These are phyloP conservation scores for Aspergillus melleus DNA, from an alignment of 2,329 filamentous ascomycete genomes.

Conservation along the genomic window DNA sequence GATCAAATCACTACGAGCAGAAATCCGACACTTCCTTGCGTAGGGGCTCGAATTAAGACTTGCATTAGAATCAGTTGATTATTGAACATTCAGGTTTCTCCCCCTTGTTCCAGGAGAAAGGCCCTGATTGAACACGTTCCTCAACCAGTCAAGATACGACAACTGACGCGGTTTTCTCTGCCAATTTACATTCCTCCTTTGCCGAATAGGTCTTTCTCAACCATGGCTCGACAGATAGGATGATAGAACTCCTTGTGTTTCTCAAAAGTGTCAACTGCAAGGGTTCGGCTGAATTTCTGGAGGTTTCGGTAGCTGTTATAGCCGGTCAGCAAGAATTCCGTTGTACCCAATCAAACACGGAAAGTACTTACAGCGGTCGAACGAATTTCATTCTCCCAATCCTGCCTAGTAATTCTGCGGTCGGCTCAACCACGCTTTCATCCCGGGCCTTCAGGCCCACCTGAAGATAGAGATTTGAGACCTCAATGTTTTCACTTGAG, in stretches of 20 bases:
- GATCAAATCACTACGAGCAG: neutral
- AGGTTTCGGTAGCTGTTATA: slow-evolving; percentile 60
- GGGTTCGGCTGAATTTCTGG: slow-evolving; percentile 68
- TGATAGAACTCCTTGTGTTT: slow-evolving; percentile 92
- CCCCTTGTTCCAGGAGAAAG: neutral
- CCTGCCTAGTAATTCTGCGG: slow-evolving; percentile 71
- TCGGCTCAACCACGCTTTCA: slow-evolving; percentile 65
- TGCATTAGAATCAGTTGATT: neutral
- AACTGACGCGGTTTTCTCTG: neutral
- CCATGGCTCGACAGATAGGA: slow-evolving; percentile 83
- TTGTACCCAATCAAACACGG: neutral
- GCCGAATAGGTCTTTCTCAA: slow-evolving; percentile 76
- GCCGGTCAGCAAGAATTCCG: slow-evolving; percentile 14
- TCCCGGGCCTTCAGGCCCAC: slow-evolving; percentile 77
- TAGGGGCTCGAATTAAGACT: neutral
- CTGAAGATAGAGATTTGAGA: slow-evolving; percentile 76
- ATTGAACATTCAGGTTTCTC: neutral
- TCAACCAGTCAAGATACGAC: neutral
- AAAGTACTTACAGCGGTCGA: slow-evolving; percentile 65
- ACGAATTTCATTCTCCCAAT: slow-evolving; percentile 99
- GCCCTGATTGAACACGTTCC: no score
- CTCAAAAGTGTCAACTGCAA: slow-evolving; percentile 81
- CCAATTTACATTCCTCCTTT: slow-evolving; percentile 27
- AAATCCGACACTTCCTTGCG: neutral
- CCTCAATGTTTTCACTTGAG: slow-evolving; percentile 80